A percentile compares a stretch with the other conserved stretches of the same genome.
These are phyloP conservation scores for Saccharomyces hybrid DNA, from an alignment of 1,139 yeast species.

Conservation along the genomic window DNA sequence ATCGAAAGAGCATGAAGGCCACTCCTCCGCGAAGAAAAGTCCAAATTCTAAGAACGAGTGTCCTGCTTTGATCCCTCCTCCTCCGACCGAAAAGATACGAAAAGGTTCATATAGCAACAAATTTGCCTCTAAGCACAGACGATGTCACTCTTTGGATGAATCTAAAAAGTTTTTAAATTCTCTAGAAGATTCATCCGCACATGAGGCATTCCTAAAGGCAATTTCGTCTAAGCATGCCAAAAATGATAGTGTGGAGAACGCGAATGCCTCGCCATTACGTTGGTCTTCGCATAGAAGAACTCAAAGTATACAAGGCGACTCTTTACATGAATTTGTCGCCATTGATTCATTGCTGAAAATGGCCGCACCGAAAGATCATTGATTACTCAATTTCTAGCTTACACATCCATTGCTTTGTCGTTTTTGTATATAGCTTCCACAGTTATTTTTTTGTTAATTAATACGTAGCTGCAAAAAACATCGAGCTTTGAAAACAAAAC, in stretches of 20 bases:
- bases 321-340: background rate
- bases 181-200: background rate
- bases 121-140: background rate
- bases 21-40: no score
- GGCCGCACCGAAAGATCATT: background rate
- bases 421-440: background rate
- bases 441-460: background rate
- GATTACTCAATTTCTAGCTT: no score
- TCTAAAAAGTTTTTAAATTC: background rate
- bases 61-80: background rate
- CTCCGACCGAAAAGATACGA: background rate
- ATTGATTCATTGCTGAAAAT: background rate
- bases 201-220: background rate
- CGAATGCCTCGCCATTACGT: background rate
- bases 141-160: background rate
- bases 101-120: background rate
- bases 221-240: background rate
- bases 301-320: background rate
- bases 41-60: no score
- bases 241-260: background rate
- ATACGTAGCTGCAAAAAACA: background rate
- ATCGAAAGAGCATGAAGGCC: conserved; percentile 32
- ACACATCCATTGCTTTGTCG: background rate
- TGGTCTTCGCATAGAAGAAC: background rate
- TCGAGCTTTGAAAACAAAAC: background rate